Evolutionary conservation across 352 stramenopile species (phyloP).

Genomic region (Pythium vanterpoolii): DNA sequence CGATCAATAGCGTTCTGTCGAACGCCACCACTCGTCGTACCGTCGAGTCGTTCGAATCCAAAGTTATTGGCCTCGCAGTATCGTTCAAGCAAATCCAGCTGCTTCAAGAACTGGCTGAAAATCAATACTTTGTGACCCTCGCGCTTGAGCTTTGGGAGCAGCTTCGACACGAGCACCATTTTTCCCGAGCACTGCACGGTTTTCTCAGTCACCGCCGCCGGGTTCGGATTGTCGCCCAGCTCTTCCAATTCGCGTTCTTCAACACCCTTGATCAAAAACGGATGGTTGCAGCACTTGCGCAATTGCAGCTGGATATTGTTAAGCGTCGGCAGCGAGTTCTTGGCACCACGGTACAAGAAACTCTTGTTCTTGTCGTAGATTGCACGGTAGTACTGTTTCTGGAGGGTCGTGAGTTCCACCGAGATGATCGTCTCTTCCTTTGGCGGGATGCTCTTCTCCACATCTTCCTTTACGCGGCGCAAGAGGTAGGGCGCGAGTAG

Average conservation of each 20-base stretch:
- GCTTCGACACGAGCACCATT: conserved; percentile 98
- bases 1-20: conserved; percentile 83
- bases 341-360: conserved; percentile 82
- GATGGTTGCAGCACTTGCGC: conserved; percentile 90
- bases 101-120: conserved; percentile 99
- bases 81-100: conserved; percentile 99
- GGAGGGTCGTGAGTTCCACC: conserved; percentile 86
- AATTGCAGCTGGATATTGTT: conserved; percentile 93
- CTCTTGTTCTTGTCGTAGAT: conserved; percentile 97
- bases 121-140: conserved; percentile 98
- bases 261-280: conserved; percentile 91
- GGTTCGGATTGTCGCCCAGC: conserved; percentile 34
- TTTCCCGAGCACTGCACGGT: conserved; percentile 98
- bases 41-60: conserved; percentile 97
- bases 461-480: conserved; percentile 87
- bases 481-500: conserved; percentile 89
- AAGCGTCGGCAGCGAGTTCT: conserved; percentile 84
- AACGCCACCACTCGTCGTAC: conserved; percentile 92
- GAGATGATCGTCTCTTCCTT: conserved; percentile 91
- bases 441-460: conserved; percentile 84
- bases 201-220: conserved; percentile 85
- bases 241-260: conserved; percentile 85
- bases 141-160: conserved; percentile 95
- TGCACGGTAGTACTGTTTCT: conserved; percentile 89
- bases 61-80: conserved; percentile 93